phyloP scores from a whole-genome alignment of 164 flowering plant species.

The Vitis rotundifolia region DNA sequence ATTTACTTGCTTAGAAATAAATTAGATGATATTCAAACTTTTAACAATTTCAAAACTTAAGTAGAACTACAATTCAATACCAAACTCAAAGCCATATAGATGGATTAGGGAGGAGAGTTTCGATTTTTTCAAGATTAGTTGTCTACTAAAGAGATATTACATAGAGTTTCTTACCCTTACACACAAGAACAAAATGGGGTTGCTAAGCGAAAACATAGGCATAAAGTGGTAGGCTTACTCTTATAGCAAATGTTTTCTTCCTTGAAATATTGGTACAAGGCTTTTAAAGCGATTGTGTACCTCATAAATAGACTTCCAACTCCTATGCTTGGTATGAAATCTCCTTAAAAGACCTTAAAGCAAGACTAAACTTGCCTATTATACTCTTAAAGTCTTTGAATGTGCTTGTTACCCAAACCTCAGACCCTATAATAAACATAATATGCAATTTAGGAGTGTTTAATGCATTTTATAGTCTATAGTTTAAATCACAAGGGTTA shows the following conservation, averaged over 20 bases:
- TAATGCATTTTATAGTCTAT: not conserved
- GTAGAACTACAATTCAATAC: no score
- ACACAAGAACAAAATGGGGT: not conserved
- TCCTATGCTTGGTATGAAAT: no score
- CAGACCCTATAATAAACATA: not conserved
- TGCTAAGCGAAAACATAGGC: not conserved
- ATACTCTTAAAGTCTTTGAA: not conserved
- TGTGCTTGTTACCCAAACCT: conserved; percentile 1
- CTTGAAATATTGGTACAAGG: not conserved
- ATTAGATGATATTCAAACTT: no score
- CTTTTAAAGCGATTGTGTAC: not conserved
- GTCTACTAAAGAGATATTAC: not conserved
- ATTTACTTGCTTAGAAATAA: no score
- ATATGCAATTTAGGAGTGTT: not conserved
- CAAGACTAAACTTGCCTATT: not conserved
- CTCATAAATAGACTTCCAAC: no score
- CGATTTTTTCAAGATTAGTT: not conserved
- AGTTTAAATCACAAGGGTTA: conserved; percentile 2
- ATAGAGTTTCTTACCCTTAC: not conserved
- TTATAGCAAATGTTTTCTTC: not conserved
- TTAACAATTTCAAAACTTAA: no score
- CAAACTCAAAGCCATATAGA: not conserved
- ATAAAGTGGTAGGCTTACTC: not conserved
- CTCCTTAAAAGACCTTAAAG: no score
- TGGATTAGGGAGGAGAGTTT: not conserved